These are phyloP conservation scores for Kwoniella dejecticola DNA, from an alignment of 768 basidiomycete genomes.

Conservation along the genomic window DNA sequence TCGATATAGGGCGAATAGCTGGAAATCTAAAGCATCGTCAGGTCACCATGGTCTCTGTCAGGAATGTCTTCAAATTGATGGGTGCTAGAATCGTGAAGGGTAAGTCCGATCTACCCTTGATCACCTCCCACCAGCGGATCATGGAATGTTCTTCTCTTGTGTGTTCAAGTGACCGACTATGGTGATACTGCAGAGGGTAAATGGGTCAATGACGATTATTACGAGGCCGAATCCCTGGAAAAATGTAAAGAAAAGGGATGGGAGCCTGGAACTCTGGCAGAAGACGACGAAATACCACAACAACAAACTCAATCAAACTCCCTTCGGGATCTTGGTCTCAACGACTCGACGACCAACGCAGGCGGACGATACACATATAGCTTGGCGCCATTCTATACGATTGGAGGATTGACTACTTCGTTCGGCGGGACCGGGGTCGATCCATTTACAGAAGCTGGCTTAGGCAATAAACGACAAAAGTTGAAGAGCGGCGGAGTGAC, in stretches of 20 bases:
- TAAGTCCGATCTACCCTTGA: too few species aligned
- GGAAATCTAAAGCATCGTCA: constrained; percentile 85
- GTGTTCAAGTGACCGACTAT: neutral
- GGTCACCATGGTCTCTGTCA: constrained; percentile 88
- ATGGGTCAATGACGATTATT: constrained; percentile 95
- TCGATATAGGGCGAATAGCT: constrained; percentile 81
- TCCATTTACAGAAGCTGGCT: constrained; percentile 85
- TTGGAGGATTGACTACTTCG: constrained; percentile 88
- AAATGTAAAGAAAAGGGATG: constrained; percentile 80
- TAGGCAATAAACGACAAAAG: constrained; percentile 77
- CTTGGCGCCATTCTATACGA: constrained; percentile 73
- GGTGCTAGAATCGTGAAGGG: constrained; percentile 87
- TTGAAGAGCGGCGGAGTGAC: constrained; percentile 77
- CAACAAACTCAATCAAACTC: neutral
- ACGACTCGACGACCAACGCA: neutral
- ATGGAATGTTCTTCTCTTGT: too few species aligned
- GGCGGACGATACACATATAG: constrained; percentile 3
- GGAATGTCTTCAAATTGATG: constrained; percentile 91
- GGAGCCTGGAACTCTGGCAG: constrained; percentile 71
- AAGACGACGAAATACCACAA: constrained; percentile 37
- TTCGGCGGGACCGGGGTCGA: constrained; percentile 83
- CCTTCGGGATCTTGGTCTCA: constrained; percentile 1
- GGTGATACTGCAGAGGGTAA: constrained; percentile 66
- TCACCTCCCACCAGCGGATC: too few species aligned
- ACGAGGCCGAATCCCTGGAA: constrained; percentile 77